A percentile compares a stretch with the other conserved stretches of the same genome.
Conservation (phyloP, 495 filamentous ascomycete species). For the Aspergillus biplanus region DNA sequence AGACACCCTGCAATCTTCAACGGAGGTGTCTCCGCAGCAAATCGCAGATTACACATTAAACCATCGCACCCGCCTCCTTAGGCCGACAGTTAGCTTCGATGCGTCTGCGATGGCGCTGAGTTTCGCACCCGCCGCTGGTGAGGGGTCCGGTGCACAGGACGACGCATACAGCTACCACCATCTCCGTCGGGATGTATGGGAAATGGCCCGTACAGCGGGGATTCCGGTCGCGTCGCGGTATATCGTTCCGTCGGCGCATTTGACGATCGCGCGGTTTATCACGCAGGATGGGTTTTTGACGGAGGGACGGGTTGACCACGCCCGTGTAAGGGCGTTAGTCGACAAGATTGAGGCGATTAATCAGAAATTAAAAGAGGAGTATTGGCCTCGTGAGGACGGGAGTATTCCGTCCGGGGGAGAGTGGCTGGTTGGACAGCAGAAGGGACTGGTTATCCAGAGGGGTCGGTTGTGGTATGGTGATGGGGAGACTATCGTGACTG, state of each 20-base stretch:
- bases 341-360: constrained; percentile 78
- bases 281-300: constrained; percentile 51
- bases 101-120: constrained; percentile 80
- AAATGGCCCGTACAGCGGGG: constrained; percentile 56
- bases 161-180: constrained; percentile 87
- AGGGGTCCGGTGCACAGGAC: constrained; percentile 36
- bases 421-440: constrained; percentile 80
- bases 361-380: constrained; percentile 63
- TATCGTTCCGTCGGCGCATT: constrained; percentile 81
- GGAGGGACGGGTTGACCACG: constrained; percentile 32
- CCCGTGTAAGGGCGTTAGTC: constrained; percentile 61
- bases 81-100: constrained; percentile 82
- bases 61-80: constrained; percentile 73
- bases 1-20: constrained; percentile 46
- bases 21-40: constrained; percentile 36
- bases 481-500: constrained; percentile 3
- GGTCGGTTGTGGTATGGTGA: constrained; percentile 14
- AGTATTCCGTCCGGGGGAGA: constrained; percentile 50
- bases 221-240: constrained; percentile 75
- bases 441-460: constrained; percentile 54
- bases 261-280: constrained; percentile 83
- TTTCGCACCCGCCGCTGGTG: constrained; percentile 75
- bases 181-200: constrained; percentile 76
- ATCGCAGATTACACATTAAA: constrained; percentile 65
- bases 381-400: constrained; percentile 60